A percentile compares a stretch with the other conserved stretches of the same genome.
These are phyloP conservation scores for Citrus australasica DNA, from an alignment of 345 rosid species.

Conservation along the genomic window DNA sequence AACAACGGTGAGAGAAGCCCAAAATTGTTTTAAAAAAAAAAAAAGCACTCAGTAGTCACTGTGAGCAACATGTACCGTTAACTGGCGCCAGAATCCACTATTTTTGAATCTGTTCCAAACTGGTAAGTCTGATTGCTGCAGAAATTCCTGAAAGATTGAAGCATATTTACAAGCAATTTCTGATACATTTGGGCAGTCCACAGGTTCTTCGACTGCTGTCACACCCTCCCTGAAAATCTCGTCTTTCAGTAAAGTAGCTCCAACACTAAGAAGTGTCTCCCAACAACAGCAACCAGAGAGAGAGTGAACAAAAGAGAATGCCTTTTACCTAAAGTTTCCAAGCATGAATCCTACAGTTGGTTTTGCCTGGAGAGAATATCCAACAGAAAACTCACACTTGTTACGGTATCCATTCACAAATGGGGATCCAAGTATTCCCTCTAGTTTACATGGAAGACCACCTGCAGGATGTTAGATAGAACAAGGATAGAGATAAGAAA, in stretches of 20 bases:
- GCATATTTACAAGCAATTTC: constrained; percentile 68
- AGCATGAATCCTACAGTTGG: constrained; percentile 89
- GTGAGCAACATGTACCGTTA: constrained; percentile 54
- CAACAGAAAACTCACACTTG: constrained; percentile 89
- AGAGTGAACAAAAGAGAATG: neutral
- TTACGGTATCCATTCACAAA: constrained; percentile 82
- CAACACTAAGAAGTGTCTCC: constrained; percentile 18
- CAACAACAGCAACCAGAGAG: neutral
- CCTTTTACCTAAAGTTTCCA: constrained; percentile 80
- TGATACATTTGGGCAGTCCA: constrained; percentile 89
- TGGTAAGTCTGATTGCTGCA: constrained; percentile 69
- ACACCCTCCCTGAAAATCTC: constrained; percentile 72
- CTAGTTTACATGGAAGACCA: constrained; percentile 84
- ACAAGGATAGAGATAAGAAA: neutral
- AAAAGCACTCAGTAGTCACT: neutral
- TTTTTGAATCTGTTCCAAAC: constrained; percentile 91
- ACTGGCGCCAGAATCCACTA: constrained; percentile 93
- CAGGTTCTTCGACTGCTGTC: constrained; percentile 92
- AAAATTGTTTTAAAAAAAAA: neutral
- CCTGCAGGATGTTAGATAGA: constrained; percentile 38
- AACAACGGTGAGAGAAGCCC: neutral
- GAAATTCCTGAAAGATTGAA: constrained; percentile 69
- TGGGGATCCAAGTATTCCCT: constrained; percentile 85
- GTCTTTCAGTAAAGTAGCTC: constrained; percentile 13
- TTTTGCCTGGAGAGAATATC: constrained; percentile 75